Conservation (phyloP, 2,329 filamentous ascomycete species). For the Thermothelomyces thermophilus region DNA sequence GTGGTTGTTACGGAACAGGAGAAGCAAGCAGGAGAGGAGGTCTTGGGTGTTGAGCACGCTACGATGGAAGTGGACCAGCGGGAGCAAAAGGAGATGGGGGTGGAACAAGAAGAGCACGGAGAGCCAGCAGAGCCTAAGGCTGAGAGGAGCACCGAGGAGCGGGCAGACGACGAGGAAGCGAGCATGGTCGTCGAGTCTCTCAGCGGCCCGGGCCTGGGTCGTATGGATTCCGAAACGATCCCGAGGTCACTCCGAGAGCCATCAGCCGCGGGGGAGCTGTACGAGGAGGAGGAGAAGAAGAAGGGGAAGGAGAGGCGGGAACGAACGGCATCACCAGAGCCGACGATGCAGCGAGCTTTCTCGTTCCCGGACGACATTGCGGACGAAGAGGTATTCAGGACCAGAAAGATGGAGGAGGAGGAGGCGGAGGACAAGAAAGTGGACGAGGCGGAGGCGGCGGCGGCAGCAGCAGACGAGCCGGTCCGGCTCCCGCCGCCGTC, state of each 20-base stretch:
- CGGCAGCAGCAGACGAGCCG: slow-evolving; percentile 16
- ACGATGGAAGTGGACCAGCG: background rate
- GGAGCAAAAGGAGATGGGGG: background rate
- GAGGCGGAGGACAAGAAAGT: slow-evolving; percentile 14
- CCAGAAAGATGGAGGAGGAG: slow-evolving; percentile 6
- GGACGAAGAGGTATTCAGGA: slow-evolving; percentile 25
- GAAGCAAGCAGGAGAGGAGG: background rate
- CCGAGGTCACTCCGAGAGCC: slow-evolving; percentile 21
- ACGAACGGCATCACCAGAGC: slow-evolving; percentile 19
- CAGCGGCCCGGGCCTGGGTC: slow-evolving; percentile 21
- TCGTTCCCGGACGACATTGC: slow-evolving; percentile 29
- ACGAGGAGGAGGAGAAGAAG: background rate
- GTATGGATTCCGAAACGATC: slow-evolving; percentile 29
- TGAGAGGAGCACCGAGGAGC: slow-evolving; percentile 3
- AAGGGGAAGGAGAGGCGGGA: slow-evolving; percentile 10
- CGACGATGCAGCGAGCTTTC: slow-evolving; percentile 22
- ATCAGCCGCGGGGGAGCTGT: slow-evolving; percentile 9
- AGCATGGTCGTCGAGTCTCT: background rate
- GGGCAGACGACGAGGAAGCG: background rate
- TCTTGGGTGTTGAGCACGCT: background rate
- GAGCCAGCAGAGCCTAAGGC: background rate
- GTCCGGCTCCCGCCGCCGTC: slow-evolving; percentile 22
- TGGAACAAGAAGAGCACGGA: too few relatives aligned
- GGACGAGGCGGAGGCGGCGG: too few relatives aligned
- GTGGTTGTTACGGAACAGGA: slow-evolving; percentile 8